Evolutionary conservation across 139 green algal genomes (phyloP).

Genomic region (Gonium pectorale): DNA sequence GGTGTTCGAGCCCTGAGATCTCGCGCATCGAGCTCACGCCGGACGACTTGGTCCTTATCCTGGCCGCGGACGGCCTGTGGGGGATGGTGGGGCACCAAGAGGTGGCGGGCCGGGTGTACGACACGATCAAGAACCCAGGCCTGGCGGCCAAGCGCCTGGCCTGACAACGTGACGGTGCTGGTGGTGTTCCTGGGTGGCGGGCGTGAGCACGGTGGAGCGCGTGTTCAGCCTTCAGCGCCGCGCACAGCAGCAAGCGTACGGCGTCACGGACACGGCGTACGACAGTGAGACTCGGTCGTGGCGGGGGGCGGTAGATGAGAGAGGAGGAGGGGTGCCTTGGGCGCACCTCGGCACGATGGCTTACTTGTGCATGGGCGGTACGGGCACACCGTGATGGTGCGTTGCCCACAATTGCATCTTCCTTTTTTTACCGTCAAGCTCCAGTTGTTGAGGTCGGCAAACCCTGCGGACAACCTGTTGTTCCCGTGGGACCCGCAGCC

Average conservation of each 20-base stretch:
- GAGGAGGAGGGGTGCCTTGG: too few species aligned
- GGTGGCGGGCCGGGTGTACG: conserved; percentile 75
- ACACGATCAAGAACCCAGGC: conserved; percentile 87
- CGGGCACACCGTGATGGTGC: too few species aligned
- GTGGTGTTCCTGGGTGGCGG: conserved; percentile 84
- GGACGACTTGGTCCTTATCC: conserved; percentile 86
- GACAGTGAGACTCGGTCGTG: neutral
- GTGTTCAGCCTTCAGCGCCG: conserved; percentile 56
- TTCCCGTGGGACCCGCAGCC: too few species aligned
- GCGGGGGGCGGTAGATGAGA: too few species aligned
- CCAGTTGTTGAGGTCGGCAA: too few species aligned
- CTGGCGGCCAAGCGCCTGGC: conserved; percentile 85
- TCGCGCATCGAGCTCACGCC: conserved; percentile 52
- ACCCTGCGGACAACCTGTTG: too few species aligned
- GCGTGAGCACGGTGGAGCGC: conserved; percentile 68
- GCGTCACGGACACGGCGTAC: conserved; percentile 12
- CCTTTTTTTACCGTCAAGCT: too few species aligned
- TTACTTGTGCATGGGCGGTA: too few species aligned
- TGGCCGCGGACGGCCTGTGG: conserved; percentile 93
- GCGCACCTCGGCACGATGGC: too few species aligned
- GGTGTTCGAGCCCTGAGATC: conserved; percentile 84
- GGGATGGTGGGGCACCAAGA: conserved; percentile 85
- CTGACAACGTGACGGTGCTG: conserved; percentile 88
- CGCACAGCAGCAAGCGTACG: neutral
- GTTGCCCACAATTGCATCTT: too few species aligned